Evolutionary conservation across 2,329 filamentous ascomycete genomes (phyloP), one percentile per base, ranked within the genome.

Genomic region (Epicoccum sorghinum): DNA sequence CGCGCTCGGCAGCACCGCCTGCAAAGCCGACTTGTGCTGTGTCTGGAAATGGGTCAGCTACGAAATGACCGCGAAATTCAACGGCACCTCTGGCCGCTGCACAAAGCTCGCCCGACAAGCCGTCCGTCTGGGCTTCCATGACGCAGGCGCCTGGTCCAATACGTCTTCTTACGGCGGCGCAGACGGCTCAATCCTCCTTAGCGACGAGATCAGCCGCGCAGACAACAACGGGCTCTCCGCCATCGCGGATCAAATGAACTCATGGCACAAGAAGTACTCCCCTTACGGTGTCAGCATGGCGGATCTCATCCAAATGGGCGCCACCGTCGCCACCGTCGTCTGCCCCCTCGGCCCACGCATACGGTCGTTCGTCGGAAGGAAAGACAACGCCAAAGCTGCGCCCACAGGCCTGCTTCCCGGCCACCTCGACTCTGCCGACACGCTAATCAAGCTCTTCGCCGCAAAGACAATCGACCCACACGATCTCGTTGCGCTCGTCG

Each of bases 381-480:
- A 58, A 2, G 61, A 68, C 7, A 65, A 55, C 27, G 53, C 47
- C 6, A 57, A 54, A 8, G 45, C 67, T 4, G 62, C 60, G 1
- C 61, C 59, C 3, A 60, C 67, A 18, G 60, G 62, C 7, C 66
- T 73, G 3, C 55, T 73, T 3, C 71, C 71, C 1, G 59, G 59
- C 30, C 61, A 67, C 9, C 61, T 59, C 23, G 64, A 63, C 39
- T 52, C 48, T 0, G 64, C 68, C 6, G 68, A 71, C 49, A 59
- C 55, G 12, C 62, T 70, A 38, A 71, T 73, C 47, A 37, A 55
- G 13, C 63, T 73, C 7, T 73, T 74, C 52, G 46, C 61, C 10
- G 66, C 69, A 55, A 74, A 74, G 55, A 73, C 70, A 0, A 73
- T 74, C 39, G 38, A 42, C 2, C 61, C 69, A 7, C 70, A 72